phyloP scores from a whole-genome alignment of 441 rosid species.

The Lepidium campestre region DNA sequence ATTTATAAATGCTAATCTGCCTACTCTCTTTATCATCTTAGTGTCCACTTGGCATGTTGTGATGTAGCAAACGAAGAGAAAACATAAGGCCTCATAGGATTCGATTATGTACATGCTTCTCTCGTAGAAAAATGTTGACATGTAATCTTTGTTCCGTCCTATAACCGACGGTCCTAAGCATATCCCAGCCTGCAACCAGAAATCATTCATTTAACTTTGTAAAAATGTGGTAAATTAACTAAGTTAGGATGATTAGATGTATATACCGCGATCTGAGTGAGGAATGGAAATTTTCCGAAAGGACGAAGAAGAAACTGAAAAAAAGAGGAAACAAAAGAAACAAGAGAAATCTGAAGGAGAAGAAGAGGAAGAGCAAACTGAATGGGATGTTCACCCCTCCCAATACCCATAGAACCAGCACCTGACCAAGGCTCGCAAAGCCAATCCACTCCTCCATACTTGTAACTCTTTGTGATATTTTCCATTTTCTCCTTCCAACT shows the following conservation, averaged over 20 bases:
- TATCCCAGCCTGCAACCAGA: constrained; percentile 39
- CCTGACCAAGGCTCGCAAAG: constrained; percentile 10
- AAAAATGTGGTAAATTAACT: too few relatives aligned
- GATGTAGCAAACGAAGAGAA: constrained; percentile 35
- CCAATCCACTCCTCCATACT: constrained; percentile 20
- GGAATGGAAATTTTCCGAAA: constrained; percentile 28
- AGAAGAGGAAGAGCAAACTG: constrained; percentile 23
- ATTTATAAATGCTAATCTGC: constrained; percentile 35
- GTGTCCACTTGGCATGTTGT: constrained; percentile 33
- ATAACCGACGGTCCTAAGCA: constrained; percentile 42
- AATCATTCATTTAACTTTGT: background rate
- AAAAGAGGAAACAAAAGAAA: constrained; percentile 4
- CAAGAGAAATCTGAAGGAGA: constrained; percentile 29
- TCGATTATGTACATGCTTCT: constrained; percentile 19
- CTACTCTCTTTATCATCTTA: constrained; percentile 29
- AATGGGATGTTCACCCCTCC: constrained; percentile 13
- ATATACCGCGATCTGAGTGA: constrained; percentile 36
- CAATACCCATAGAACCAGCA: constrained; percentile 7
- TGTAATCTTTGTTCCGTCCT: constrained; percentile 18
- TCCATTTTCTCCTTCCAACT: constrained; percentile 18
- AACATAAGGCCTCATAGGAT: constrained; percentile 32
- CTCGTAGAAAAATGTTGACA: constrained; percentile 16
- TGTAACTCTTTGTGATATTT: background rate
- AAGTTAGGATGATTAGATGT: background rate
- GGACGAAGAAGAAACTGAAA: constrained; percentile 35